Evolutionary conservation across 2,329 filamentous ascomycete species (phyloP), one percentile per base, ranked within the genome.

Genomic region (Nemania sp.): DNA sequence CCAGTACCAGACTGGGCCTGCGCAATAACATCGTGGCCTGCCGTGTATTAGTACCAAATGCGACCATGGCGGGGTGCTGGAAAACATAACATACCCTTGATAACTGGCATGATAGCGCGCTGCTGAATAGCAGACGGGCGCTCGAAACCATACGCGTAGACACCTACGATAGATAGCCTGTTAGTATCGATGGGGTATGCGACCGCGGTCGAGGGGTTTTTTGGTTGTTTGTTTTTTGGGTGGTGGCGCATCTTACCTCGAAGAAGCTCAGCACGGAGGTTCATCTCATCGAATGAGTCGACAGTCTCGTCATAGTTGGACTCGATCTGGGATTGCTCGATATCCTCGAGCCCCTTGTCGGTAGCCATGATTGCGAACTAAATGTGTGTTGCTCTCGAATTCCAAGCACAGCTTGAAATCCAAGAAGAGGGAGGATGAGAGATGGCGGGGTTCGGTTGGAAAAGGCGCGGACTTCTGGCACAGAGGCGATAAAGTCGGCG

Each of bases 251-350:
- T 48, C 57, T 61, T 64, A 84, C 81, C 95, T 83, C 95, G 92
- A 78, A 99, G 92, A 76, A 99, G 90, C 86, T 99, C 95, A 69
- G 92, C 78, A 88, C 96, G 97, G 76, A 99, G 87, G 83, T 88
- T 89, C 95, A 99, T 99, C 74, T 93, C 87, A 82, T 99, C 95
- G 83, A 99, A 99, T 65, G 92, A 97, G 83, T 99, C 96, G 81
- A 95, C 94, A 76, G 94, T 93, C 87, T 98, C 93, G 87, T 99
- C 95, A 85, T 98, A 99, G 91, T 99, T 99, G 78, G 93, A 97
- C 87, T 99, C 96, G 87, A 99, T 99, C 85, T 96, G 92, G 82
- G 90, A 94, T 65, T 72, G 70, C 69, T 74, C 72, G 68, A 74
- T 73, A 60, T 98, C 94, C 86, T 97, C 93, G 84, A 98, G 92